These are phyloP conservation scores for Avicennia marina DNA, from an alignment of 257 asterid species.

Conservation along the genomic window DNA sequence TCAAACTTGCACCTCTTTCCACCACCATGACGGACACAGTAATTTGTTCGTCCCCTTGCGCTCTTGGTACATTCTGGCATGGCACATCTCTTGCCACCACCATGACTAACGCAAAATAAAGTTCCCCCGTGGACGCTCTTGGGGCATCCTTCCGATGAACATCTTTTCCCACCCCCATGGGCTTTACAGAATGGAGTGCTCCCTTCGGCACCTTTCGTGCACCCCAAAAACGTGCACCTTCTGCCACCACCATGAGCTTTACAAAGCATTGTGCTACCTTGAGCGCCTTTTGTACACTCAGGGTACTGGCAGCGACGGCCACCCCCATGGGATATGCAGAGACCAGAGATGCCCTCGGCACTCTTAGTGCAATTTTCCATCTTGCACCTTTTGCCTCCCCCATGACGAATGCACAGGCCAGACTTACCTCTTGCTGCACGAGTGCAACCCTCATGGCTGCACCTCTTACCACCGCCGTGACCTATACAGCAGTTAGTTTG, in stretches of 20 bases:
- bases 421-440: conserved; percentile 65
- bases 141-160: conserved; percentile 47
- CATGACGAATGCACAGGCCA: conserved; percentile 58
- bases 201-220: conserved; percentile 71
- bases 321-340: conserved; percentile 70
- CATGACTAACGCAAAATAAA: conserved; percentile 55
- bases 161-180: conserved; percentile 69
- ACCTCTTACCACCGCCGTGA: conserved; percentile 64
- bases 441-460: conserved; percentile 44
- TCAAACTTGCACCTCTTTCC: conserved; percentile 57
- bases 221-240: conserved; percentile 49
- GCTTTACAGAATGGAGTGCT: conserved; percentile 57
- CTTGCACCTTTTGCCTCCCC: conserved; percentile 68
- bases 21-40: conserved; percentile 68
- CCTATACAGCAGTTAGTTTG: conserved; percentile 53
- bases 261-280: conserved; percentile 56
- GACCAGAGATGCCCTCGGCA: conserved; percentile 54
- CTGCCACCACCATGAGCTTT: conserved; percentile 72
- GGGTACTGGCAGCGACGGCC: conserved; percentile 57
- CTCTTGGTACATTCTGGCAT: conserved; percentile 45
- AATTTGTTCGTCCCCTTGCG: conserved; percentile 58
- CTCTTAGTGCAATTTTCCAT: conserved; percentile 47
- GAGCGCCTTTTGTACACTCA: conserved; percentile 55
- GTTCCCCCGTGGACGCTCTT: conserved; percentile 68
- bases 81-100: conserved; percentile 62